Evolutionary conservation across 2,329 filamentous ascomycete species (phyloP), one percentile per base, ranked within the genome.

Genomic region (Fusarium sterilihyphosum): DNA sequence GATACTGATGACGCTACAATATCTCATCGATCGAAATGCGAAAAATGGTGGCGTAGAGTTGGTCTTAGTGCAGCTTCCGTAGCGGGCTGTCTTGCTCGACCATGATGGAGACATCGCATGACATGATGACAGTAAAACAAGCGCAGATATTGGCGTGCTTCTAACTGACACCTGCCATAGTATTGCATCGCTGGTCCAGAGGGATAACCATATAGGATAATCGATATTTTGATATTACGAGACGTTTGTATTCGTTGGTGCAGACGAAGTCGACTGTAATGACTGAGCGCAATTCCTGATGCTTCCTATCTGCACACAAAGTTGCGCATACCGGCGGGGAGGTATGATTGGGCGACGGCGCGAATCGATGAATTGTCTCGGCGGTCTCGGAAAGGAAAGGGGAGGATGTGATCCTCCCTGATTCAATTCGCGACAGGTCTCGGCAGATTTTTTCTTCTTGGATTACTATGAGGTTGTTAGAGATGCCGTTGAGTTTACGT

Each of bases 21-120:
- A 62, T 68, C 31, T 49, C 64, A 67, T 31, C 35, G 62, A 53
- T 62, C 49, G 52, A 61, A 62, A 53, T 35, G 67, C 40, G 52
- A 74, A 63, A 77, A 73, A 78, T 72, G 75, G 76, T 79, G 78
- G 78, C 76, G 78, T 70, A 69, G 65, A 75, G 62, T 59, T 76
- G 73, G 75, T 62, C 69, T 74, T 76, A 76, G 79, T 77, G 74
- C 62, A 74, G 76, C 75, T 78, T 80, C 78, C 71, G 78, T 80
- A 79, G 79, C 78, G 76, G 71, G 49, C 61, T 61, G 67, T 71
- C 47, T 60, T 63, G 41, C 62, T 60, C 54, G 20, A 35, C 69
- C 73, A 78, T 78, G 37, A 69, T 50, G 44, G 53, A 70, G 46
- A 73, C 70, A 65, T 65, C 41, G 61, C 63, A 73, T 64, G 68